Evolutionary conservation across 306 rosid species (phyloP), one percentile per base, ranked within the genome.

Genomic region (Lithocarpus polystachyus): DNA sequence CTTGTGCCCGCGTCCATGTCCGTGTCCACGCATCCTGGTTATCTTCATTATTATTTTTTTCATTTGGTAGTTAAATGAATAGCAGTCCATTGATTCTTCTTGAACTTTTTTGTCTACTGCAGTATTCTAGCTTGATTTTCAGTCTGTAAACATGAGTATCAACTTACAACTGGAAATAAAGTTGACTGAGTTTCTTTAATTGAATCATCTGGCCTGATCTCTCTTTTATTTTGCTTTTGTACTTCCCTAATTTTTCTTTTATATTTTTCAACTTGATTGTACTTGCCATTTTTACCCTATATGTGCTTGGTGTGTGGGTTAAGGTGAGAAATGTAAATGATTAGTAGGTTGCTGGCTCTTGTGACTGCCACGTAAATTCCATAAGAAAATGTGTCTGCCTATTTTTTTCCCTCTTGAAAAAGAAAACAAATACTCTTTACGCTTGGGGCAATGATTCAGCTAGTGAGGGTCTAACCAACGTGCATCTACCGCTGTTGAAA

Each of bases 251-350:
- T 60, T 45, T 45, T 45, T 10, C 53, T 45, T 11, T 45, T 15
- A 43, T 52, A 35, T 1, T n/a, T 60, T 54, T 29, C 72, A 68
- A 75, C 75, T 87, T 83, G 86, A 87, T 79, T 93, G 79, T 82
- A 70, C 70, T 83, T 82, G 88, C 87, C 89, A 88, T 89, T 92
- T 89, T 88, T 83, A 82, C 88, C 91, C 97, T 84, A 78, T 80
- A 80, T 84, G 87, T 85, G 88, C 82, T 77, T 85, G 86, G 95
- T 91, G 90, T 88, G 84, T 94, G 97, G 93, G 86, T 83, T 87
- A 88, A 87, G 89, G 91, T 87, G 90, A 92, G 92, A 89, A 90
- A 84, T 90, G 99, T 95, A 93, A 83, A 93, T 95, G 85, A 85
- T 71, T 87, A 71, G 89, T 83, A 89, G 97, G 86, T 89, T 89